Evolutionary conservation across 768 basidiomycete genomes (phyloP).

Genomic region (Amanita subjunquillea): DNA sequence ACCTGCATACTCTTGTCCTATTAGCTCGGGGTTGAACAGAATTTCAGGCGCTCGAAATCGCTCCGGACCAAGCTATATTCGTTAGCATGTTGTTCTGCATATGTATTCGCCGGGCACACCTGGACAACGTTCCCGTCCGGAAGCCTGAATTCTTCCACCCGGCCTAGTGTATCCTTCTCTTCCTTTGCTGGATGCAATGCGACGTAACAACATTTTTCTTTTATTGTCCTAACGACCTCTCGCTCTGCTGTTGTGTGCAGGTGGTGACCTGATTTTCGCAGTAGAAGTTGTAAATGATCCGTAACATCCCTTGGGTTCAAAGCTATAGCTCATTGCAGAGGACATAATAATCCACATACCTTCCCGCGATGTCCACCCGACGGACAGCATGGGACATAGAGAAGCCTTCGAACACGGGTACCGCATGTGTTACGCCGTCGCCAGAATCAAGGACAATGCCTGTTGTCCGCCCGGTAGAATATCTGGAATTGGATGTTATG

Average conservation of each 20-base stretch:
- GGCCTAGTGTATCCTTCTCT: conserved; percentile 78
- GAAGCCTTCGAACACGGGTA: conserved; percentile 98
- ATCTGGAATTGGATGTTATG: conserved; percentile 35
- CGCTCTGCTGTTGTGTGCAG: conserved; percentile 95
- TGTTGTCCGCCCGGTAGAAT: conserved; percentile 96
- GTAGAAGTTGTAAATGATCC: conserved; percentile 86
- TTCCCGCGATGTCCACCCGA: conserved; percentile 91
- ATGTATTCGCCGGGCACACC: conserved; percentile 32
- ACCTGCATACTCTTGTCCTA: conserved; percentile 93
- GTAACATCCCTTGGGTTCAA: conserved; percentile 73
- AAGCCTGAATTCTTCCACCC: conserved; percentile 80
- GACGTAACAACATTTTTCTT: conserved; percentile 97
- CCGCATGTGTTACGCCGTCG: conserved; percentile 97
- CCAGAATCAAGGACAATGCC: conserved; percentile 99
- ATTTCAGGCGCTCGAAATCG: conserved; percentile 97
- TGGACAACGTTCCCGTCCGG: conserved; percentile 94
- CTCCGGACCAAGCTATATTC: conserved; percentile 76
- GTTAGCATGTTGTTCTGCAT: conserved; percentile 9
- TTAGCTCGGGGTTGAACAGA: conserved; percentile 92
- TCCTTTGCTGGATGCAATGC: conserved; percentile 90
- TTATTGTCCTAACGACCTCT: conserved; percentile 94
- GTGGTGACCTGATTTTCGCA: conserved; percentile 91
- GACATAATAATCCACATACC: conserved; percentile 33
- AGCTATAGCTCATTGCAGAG: conserved; percentile 6
- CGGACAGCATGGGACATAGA: conserved; percentile 98